Conservation (phyloP, 164 flowering plant genomes). For the Euptelea pleiosperma region DNA sequence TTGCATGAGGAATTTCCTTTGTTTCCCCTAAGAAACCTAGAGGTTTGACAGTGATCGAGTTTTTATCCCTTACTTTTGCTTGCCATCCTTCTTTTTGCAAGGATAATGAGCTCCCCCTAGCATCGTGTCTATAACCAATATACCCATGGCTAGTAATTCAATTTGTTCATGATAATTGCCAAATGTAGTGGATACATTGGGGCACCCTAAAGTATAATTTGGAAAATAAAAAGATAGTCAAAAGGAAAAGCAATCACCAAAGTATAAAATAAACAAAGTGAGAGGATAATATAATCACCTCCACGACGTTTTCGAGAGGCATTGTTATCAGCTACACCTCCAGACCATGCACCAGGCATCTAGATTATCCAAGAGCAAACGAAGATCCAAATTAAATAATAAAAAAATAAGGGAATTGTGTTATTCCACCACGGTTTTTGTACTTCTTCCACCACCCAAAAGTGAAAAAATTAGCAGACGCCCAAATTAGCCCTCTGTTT, state of each 20-base stretch:
- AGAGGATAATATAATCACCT: constrained; percentile 25
- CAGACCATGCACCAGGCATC: constrained; percentile 36
- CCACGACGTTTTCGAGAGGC: constrained; percentile 51
- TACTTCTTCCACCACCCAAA: not conserved
- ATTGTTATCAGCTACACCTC: constrained; percentile 31
- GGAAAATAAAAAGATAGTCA: not conserved
- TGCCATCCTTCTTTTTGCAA: too few species aligned
- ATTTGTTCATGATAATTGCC: too few species aligned
- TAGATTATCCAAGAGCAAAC: constrained; percentile 17
- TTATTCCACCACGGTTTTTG: not conserved
- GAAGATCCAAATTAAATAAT: not conserved
- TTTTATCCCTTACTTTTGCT: too few species aligned
- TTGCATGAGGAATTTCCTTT: too few species aligned
- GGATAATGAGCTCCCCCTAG: too few species aligned
- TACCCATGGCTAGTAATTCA: too few species aligned
- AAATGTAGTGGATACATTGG: too few species aligned
- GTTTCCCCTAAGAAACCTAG: too few species aligned
- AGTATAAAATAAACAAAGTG: not conserved
- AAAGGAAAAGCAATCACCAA: not conserved
- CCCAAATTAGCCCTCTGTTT: not conserved
- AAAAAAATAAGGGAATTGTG: not conserved
- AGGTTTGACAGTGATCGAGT: too few species aligned
- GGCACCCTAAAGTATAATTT: too few species aligned
- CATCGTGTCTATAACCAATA: too few species aligned
- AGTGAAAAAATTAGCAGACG: not conserved